Percentiles rank a stretch among this genome's conserved stretches.
Evolutionary conservation across 2,329 filamentous ascomycete genomes (phyloP).

Genomic region (Didymella exigua): DNA sequence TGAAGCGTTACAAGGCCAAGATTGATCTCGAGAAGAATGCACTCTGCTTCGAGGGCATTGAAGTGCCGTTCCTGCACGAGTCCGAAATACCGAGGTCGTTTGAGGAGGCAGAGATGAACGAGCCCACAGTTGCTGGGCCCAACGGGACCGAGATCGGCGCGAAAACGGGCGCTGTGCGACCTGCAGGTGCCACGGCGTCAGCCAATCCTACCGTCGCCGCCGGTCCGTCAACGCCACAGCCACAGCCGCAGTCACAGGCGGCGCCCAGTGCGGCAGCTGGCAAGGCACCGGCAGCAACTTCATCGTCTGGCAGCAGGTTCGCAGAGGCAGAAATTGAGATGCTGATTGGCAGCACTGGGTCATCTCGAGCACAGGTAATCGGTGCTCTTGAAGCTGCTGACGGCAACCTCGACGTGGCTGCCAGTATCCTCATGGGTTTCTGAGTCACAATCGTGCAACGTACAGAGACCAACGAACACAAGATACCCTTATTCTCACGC

Average conservation of each 20-base stretch:
- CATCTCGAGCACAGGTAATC: conserved; percentile 75
- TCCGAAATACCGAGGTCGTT: conserved; percentile 87
- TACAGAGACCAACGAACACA: background rate
- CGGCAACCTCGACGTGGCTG: conserved; percentile 88
- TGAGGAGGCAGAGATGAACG: conserved; percentile 73
- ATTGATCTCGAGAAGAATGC: conserved; percentile 87
- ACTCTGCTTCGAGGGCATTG: conserved; percentile 84
- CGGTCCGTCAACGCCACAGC: conserved; percentile 16
- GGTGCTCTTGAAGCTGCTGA: conserved; percentile 80
- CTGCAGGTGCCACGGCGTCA: conserved; percentile 49
- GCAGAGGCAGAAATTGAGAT: conserved; percentile 74
- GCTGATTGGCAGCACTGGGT: conserved; percentile 73
- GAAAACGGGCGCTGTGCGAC: conserved; percentile 76
- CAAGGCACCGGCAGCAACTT: conserved; percentile 22
- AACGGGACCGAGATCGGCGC: conserved; percentile 89
- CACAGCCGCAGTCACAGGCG: conserved; percentile 3
- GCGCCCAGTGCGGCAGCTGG: conserved; percentile 22
- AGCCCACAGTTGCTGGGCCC: conserved; percentile 83
- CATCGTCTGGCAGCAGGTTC: conserved; percentile 41
- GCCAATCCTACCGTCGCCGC: conserved; percentile 31
- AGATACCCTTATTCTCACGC: conserved; percentile 12
- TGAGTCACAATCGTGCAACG: background rate
- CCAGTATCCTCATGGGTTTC: conserved; percentile 69
- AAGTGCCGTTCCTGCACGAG: conserved; percentile 89
- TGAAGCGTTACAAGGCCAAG: conserved; percentile 91